Evolutionary conservation across 2,329 filamentous ascomycete species (phyloP).

Genomic region (Arthrinium puccinioides): DNA sequence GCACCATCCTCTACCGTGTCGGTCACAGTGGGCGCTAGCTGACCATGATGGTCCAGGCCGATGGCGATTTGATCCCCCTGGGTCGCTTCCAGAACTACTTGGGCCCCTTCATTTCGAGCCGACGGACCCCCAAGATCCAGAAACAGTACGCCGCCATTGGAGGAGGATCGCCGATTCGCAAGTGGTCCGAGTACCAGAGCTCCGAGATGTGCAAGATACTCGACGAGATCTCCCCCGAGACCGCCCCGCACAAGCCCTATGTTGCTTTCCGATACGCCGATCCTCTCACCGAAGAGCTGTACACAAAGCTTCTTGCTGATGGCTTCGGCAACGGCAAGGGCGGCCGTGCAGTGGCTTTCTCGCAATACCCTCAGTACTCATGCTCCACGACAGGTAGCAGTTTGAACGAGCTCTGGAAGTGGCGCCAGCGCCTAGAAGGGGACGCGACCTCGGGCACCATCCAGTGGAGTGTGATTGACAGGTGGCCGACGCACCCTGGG

Average conservation of each 20-base stretch:
- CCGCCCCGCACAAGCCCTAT: slow-evolving; percentile 94
- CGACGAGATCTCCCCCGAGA: slow-evolving; percentile 83
- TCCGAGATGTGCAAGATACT: slow-evolving; percentile 96
- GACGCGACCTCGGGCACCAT: slow-evolving; percentile 67
- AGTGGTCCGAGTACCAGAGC: slow-evolving; percentile 95
- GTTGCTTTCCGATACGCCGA: slow-evolving; percentile 94
- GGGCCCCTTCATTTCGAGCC: slow-evolving; percentile 75
- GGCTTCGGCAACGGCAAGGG: slow-evolving; percentile 85
- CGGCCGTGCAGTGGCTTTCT: slow-evolving; percentile 93
- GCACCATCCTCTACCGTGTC: no score
- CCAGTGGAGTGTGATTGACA: slow-evolving; percentile 94
- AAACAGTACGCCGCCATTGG: slow-evolving; percentile 94
- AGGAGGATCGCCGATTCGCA: slow-evolving; percentile 93
- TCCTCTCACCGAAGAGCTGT: slow-evolving; percentile 92
- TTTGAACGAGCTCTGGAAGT: slow-evolving; percentile 96
- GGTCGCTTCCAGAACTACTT: slow-evolving; percentile 86
- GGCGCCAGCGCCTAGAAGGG: slow-evolving; percentile 81
- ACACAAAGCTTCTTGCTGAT: slow-evolving; percentile 72
- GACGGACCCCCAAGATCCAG: slow-evolving; percentile 91
- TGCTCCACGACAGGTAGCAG: slow-evolving; percentile 96
- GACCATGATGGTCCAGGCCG: slow-evolving; percentile 61
- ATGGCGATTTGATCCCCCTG: slow-evolving; percentile 91
- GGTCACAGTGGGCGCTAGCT: no score
- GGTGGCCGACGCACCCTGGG: slow-evolving; percentile 89
- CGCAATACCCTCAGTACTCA: slow-evolving; percentile 96